A percentile compares a stretch with the other conserved stretches of the same genome.
Conservation (phyloP, 345 rosid species). For the Rhodamnia rubescens region DNA sequence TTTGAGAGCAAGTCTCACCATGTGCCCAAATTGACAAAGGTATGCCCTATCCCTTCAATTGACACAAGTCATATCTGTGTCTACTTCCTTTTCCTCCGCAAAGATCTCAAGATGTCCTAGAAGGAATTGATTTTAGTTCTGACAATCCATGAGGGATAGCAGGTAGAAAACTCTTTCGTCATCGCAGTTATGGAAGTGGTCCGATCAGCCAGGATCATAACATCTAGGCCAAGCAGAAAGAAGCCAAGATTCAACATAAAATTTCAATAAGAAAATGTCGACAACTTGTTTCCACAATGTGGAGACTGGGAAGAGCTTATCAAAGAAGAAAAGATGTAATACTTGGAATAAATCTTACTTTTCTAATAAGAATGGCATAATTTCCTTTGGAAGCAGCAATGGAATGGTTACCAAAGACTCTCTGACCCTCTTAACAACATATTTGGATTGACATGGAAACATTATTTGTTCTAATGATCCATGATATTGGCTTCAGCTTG, state of each 20-base stretch:
- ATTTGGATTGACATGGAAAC: background rate
- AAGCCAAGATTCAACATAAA: background rate
- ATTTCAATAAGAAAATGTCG: background rate
- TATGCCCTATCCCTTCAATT: background rate
- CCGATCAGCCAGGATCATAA: background rate
- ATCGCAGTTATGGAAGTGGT: background rate
- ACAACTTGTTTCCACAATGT: background rate
- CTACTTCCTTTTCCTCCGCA: background rate
- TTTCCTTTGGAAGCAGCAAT: background rate
- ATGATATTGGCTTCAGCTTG: background rate
- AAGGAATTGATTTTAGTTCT: background rate
- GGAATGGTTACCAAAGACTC: background rate
- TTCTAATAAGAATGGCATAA: background rate
- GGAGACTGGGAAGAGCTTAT: background rate
- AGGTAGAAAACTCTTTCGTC: background rate
- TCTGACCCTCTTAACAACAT: background rate
- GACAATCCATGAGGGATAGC: background rate
- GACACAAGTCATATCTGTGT: background rate
- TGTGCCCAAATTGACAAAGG: constrained; percentile 13
- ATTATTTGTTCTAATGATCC: background rate
- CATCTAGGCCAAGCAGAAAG: background rate
- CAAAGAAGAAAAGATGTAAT: background rate
- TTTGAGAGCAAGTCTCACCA: constrained; percentile 2
- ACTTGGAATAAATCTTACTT: background rate
- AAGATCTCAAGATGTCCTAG: background rate